Percentiles rank a stretch among this genome's conserved stretches.
phyloP scores from a whole-genome alignment of 1,139 yeast genomes.

The Blastobotrys serpentis region DNA sequence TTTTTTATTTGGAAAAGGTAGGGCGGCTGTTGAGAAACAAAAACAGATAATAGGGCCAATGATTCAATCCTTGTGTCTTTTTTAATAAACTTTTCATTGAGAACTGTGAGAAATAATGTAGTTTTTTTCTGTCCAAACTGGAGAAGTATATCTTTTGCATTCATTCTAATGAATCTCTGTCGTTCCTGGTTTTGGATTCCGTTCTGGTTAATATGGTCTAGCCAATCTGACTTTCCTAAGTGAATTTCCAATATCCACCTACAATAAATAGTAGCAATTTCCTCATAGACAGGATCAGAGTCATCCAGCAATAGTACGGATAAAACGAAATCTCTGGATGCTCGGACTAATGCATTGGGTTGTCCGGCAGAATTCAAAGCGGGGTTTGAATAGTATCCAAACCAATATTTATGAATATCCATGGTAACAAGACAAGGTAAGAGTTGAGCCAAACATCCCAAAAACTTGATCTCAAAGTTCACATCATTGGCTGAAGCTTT shows the following conservation, averaged over 20 bases:
- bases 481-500: conserved; percentile 41
- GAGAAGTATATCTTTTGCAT: conserved; percentile 44
- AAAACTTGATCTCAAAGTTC: conserved; percentile 45
- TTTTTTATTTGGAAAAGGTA: conserved; percentile 40
- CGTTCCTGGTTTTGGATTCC: conserved; percentile 44
- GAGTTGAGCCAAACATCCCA: conserved; percentile 46
- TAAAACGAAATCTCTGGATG: conserved; percentile 46
- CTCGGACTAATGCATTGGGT: conserved; percentile 40
- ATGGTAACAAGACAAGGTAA: conserved; percentile 43
- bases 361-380: conserved; percentile 65
- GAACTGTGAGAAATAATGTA: conserved; percentile 37
- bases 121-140: conserved; percentile 45
- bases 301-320: conserved; percentile 36
- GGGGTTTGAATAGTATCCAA: conserved; percentile 50
- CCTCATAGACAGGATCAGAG: conserved; percentile 28
- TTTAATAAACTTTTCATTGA: conserved; percentile 40
- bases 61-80: conserved; percentile 41
- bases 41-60: conserved; percentile 39
- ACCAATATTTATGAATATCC: conserved; percentile 52
- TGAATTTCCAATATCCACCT: conserved; percentile 28
- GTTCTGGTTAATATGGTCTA: conserved; percentile 12
- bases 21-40: conserved; percentile 36
- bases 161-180: conserved; percentile 48
- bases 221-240: conserved; percentile 21
- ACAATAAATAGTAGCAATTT: conserved; percentile 20